Evolutionary conservation across 495 filamentous ascomycete genomes (phyloP).

Genomic region (Friedmanniomyces endolithicus): DNA sequence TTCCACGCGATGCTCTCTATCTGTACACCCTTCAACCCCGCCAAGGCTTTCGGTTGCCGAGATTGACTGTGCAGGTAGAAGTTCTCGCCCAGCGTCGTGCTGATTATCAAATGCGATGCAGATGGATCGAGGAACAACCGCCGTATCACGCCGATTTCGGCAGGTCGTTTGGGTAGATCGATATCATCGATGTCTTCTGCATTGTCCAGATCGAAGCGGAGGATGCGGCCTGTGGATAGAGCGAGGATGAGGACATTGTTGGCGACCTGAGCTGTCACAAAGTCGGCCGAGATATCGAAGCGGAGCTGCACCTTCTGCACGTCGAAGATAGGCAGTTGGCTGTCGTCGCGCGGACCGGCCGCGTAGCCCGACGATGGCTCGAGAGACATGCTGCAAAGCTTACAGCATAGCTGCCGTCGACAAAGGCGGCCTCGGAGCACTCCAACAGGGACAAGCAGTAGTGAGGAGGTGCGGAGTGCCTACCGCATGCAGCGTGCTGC

Average conservation of each 20-base stretch:
- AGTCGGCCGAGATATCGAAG: conserved; percentile 82
- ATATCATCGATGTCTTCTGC: conserved; percentile 97
- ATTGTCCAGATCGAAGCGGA: conserved; percentile 85
- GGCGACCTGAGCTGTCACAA: conserved; percentile 89
- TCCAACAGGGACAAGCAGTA: too few relatives aligned
- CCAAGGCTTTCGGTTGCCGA: conserved; percentile 67
- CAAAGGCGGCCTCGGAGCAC: too few relatives aligned
- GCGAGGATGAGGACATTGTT: conserved; percentile 94
- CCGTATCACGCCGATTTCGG: conserved; percentile 81
- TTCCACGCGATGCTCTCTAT: conserved; percentile 93
- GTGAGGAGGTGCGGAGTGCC: background rate
- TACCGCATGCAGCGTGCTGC: background rate
- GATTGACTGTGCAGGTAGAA: conserved; percentile 96
- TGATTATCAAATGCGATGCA: conserved; percentile 85
- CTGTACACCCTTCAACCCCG: conserved; percentile 68
- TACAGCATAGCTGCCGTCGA: background rate
- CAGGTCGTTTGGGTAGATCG: conserved; percentile 85
- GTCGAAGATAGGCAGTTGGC: conserved; percentile 76
- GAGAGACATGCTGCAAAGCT: conserved; percentile 6
- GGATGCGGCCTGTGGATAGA: conserved; percentile 72
- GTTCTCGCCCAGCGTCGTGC: conserved; percentile 84
- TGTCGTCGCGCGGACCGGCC: conserved; percentile 47
- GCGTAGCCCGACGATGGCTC: conserved; percentile 40
- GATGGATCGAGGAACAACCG: conserved; percentile 95
- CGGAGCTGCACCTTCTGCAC: conserved; percentile 81